Conservation (phyloP, 2,329 filamentous ascomycete species). For the Penicillium hesseltinei region DNA sequence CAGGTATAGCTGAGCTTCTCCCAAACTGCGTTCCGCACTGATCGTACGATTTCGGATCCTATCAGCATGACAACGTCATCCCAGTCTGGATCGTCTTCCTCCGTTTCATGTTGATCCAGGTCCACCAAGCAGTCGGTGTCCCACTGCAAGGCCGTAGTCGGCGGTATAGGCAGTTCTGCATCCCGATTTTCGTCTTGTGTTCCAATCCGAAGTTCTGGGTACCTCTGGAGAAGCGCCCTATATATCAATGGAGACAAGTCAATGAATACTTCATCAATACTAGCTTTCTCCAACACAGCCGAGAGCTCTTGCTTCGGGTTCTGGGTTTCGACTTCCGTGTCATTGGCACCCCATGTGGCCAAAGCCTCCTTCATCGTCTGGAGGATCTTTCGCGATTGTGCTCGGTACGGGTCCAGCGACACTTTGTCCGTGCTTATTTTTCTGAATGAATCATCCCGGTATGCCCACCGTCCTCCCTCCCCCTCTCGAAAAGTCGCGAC, state of each 20-base stretch:
- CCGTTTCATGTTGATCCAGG: conserved; percentile 67
- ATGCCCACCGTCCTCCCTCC: conserved; percentile 80
- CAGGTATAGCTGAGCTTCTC: conserved; percentile 81
- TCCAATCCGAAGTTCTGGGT: conserved; percentile 64
- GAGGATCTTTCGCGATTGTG: conserved; percentile 80
- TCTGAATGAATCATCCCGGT: conserved; percentile 74
- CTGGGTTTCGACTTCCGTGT: conserved; percentile 20
- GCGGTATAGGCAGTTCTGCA: conserved; percentile 71
- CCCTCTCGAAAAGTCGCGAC: conserved; percentile 94
- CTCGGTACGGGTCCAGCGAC: conserved; percentile 85
- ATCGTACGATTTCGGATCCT: conserved; percentile 82
- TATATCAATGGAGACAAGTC: conserved; percentile 86
- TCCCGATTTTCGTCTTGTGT: conserved; percentile 51
- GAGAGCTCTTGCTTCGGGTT: conserved; percentile 29
- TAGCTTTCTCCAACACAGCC: conserved; percentile 79
- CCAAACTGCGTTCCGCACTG: conserved; percentile 67
- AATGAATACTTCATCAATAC: conserved; percentile 93
- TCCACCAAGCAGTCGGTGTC: conserved; percentile 74
- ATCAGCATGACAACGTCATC: conserved; percentile 86
- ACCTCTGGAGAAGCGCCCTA: conserved; percentile 69
- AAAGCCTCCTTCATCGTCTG: conserved; percentile 72
- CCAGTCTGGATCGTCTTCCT: conserved; percentile 87
- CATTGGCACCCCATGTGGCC: conserved; percentile 45
- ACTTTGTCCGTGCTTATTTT: conserved; percentile 90
- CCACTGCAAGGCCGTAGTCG: conserved; percentile 76